Evolutionary conservation across 1,284 basidiomycete genomes (phyloP), one percentile per base, ranked within the genome.

Genomic region (Moesziomyces sp.): DNA sequence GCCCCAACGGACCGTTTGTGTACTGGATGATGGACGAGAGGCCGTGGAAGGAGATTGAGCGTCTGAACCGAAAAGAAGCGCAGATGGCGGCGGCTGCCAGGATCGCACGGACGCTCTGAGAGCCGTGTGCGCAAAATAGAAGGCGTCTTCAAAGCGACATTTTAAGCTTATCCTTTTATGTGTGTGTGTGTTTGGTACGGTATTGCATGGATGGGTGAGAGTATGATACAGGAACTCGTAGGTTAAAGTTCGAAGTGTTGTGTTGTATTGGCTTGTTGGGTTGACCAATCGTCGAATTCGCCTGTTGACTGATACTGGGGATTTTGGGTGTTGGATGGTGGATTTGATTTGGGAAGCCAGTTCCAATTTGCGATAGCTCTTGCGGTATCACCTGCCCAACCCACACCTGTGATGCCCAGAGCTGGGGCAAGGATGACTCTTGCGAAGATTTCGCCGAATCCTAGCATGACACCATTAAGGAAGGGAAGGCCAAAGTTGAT

Each of bases 401-500:
- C 62, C 2, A 70, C 58, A 30, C 72, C 63, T 5, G 65, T 65
- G 46, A 79, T 63, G 4, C 81, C 81, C 8, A 82, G 56, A 24
- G 70, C 72, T 5, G 82, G 82, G n/a, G 81, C 87, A 19, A 97
- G 86, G 16, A 93, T 88, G 67, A 94, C 91, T 84, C 94, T 90
- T 19, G 95, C 96, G 81, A 97, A 95, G 61, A 99, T 94, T 86
- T 99, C 96, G 24, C 96, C 96, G 81, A 98, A 95, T 11, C 96
- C 96, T 49, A 98, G 89, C 93, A 98, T 97, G 78, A 98, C 92
- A 28, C 96, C 96, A 82, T 98, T 98, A 49, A 98, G 89, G 84
- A 99, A 99, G 0, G 96, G 96, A 45, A 98, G 87, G 2, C 94
- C 85, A 63, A 99, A 85, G 85, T 99, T 98, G 86, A 98, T 94